A percentile compares a stretch with the other conserved stretches of the same genome.
Evolutionary conservation across 257 asterid genomes (phyloP).

Genomic region (Linderniella brevidens): DNA sequence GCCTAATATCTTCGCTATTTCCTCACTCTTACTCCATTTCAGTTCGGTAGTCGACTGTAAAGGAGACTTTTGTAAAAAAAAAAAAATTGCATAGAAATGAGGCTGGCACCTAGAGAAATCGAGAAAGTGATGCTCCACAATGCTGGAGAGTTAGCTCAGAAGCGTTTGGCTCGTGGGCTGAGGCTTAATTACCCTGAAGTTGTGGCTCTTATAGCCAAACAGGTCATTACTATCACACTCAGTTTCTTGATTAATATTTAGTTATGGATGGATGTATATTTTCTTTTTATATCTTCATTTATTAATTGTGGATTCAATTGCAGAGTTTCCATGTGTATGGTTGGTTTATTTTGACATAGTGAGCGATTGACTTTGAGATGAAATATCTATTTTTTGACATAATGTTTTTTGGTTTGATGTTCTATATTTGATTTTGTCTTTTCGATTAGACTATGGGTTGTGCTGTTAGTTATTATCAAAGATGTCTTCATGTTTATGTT

Average conservation of each 20-base stretch:
- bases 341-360: too few relatives aligned
- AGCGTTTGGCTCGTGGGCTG: conserved; percentile 84
- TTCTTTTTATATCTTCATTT: neutral
- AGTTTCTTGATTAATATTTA: neutral
- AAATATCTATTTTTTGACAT: too few relatives aligned
- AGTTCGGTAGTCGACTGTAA: too few relatives aligned
- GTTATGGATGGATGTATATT: neutral
- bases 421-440: neutral
- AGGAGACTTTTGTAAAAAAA: neutral
- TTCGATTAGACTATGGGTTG: too few relatives aligned
- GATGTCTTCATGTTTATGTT: neutral
- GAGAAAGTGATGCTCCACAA: conserved; percentile 86
- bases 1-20: too few relatives aligned
- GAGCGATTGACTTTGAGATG: too few relatives aligned
- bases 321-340: too few relatives aligned
- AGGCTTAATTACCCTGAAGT: conserved; percentile 77
- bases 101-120: conserved; percentile 71
- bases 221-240: conserved; percentile 21
- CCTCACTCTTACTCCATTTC: too few relatives aligned
- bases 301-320: too few relatives aligned
- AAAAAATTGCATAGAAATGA: conserved; percentile 26
- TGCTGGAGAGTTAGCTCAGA: conserved; percentile 83
- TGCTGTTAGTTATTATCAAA: too few relatives aligned
- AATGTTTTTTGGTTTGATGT: too few relatives aligned
- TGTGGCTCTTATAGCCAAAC: conserved; percentile 72